Conservation (phyloP, 495 filamentous ascomycete species). For the Niebla homalea region DNA sequence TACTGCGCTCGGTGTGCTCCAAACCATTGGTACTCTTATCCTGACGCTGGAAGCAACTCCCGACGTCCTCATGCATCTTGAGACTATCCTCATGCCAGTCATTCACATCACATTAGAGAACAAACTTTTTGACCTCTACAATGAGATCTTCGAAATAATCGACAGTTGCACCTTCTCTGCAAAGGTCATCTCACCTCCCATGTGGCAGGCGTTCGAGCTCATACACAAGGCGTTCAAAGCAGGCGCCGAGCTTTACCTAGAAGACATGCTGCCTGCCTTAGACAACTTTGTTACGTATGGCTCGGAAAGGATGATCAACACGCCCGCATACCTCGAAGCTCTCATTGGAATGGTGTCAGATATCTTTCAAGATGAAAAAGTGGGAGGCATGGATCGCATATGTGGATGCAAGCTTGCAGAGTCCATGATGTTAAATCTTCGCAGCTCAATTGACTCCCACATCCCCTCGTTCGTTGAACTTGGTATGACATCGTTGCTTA, state of each 20-base stretch:
- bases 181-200: slow-evolving; percentile 84
- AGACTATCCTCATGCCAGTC: slow-evolving; percentile 91
- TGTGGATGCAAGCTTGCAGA: slow-evolving; percentile 99
- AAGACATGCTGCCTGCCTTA: slow-evolving; percentile 90
- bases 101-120: slow-evolving; percentile 93
- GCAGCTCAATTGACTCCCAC: slow-evolving; percentile 76
- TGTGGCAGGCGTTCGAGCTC: slow-evolving; percentile 97
- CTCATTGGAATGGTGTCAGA: slow-evolving; percentile 71
- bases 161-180: slow-evolving; percentile 99
- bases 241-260: slow-evolving; percentile 87
- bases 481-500: slow-evolving; percentile 68
- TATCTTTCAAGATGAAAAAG: slow-evolving; percentile 71
- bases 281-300: slow-evolving; percentile 97
- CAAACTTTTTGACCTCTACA: slow-evolving; percentile 93
- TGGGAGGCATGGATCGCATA: slow-evolving; percentile 88
- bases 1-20: slow-evolving; percentile 86
- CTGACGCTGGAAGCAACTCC: slow-evolving; percentile 93
- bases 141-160: slow-evolving; percentile 97
- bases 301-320: slow-evolving; percentile 60
- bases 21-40: slow-evolving; percentile 95
- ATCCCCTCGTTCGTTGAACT: slow-evolving; percentile 78
- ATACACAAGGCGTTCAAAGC: slow-evolving; percentile 96
- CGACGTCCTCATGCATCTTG: slow-evolving; percentile 83
- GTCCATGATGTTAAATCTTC: slow-evolving; percentile 88
- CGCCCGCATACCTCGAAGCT: slow-evolving; percentile 72